Percentiles rank a stretch among this genome's conserved stretches.
phyloP scores from a whole-genome alignment of 371 early-diverging fungal species.

The Mucor indicus region DNA sequence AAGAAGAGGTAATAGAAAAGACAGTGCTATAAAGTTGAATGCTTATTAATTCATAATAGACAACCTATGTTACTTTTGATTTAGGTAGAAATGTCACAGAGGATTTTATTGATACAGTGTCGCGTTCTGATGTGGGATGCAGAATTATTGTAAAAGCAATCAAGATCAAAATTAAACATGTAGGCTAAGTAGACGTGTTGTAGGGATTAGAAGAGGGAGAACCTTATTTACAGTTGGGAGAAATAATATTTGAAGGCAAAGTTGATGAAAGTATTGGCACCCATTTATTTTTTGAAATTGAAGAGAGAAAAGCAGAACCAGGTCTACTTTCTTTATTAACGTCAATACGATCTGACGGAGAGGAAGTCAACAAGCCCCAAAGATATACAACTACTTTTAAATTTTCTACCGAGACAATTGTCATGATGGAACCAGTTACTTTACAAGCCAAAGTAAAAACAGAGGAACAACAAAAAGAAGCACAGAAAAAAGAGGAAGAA shows the following conservation, averaged over 20 bases:
- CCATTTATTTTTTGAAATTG: constrained; percentile 20
- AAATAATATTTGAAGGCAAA: constrained; percentile 12
- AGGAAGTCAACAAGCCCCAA: not conserved
- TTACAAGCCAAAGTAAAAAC: constrained; percentile 1
- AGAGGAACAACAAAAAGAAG: no score
- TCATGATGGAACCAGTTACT: constrained; percentile 3
- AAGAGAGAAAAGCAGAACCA: constrained; percentile 10
- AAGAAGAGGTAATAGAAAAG: no score
- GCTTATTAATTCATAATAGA: no score
- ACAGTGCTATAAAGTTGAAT: no score
- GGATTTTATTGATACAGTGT: no score
- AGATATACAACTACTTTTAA: not conserved
- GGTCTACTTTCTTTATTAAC: constrained; percentile 13
- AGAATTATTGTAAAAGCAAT: no score
- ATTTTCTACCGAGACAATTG: constrained; percentile 10
- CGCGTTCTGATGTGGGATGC: no score
- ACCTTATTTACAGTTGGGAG: constrained; percentile 16
- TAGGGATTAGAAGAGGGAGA: constrained; percentile 22
- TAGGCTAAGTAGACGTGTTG: no score
- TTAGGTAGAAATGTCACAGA: no score
- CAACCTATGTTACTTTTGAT: no score
- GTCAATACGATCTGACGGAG: constrained; percentile 15
- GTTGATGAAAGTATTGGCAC: constrained; percentile 25
- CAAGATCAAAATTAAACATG: no score
- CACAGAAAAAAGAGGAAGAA: no score